phyloP scores from a whole-genome alignment of 2,329 filamentous ascomycete species.

The Sporothrix schenckii region DNA sequence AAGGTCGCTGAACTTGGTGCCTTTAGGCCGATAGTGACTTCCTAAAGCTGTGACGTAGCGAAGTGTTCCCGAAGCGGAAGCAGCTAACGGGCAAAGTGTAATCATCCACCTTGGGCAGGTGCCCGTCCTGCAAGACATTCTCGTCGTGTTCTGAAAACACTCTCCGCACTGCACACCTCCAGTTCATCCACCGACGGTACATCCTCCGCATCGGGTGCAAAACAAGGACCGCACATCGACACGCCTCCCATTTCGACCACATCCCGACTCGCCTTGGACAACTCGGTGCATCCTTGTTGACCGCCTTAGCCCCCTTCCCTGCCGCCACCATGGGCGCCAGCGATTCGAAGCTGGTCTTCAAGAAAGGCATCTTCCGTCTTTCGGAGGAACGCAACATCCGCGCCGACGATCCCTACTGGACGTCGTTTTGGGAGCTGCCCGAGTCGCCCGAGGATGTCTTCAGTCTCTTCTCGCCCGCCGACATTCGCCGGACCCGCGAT shows the following conservation, averaged over 20 bases:
- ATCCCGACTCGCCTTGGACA: not conserved
- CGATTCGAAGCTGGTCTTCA: conserved; percentile 98
- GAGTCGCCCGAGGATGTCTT: conserved; percentile 96
- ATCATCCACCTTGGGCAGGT: conserved; percentile 1
- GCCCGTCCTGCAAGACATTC: conserved; percentile 1
- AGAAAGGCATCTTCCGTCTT: conserved; percentile 94
- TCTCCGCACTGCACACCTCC: conserved; percentile 3
- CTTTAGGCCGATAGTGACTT: not conserved
- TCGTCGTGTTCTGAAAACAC: conserved; percentile 5
- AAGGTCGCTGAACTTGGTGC: not conserved
- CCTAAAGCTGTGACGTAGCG: conserved; percentile 18
- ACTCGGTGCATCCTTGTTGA: conserved; percentile 12
- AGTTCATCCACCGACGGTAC: conserved; percentile 2
- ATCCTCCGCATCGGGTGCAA: not conserved
- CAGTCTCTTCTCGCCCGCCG: conserved; percentile 85
- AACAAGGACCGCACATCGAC: conserved; percentile 6
- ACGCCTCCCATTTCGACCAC: not conserved
- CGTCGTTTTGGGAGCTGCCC: conserved; percentile 96
- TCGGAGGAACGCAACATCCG: conserved; percentile 89
- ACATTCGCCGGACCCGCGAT: conserved; percentile 87
- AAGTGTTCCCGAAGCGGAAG: not conserved
- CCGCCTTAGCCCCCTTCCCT: not conserved
- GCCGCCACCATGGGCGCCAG: conserved; percentile 80
- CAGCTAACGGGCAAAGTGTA: conserved; percentile 17
- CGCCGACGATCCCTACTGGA: conserved; percentile 89